Evolutionary conservation across 305 asterid genomes (phyloP).

Genomic region (Solanum hybrid): DNA sequence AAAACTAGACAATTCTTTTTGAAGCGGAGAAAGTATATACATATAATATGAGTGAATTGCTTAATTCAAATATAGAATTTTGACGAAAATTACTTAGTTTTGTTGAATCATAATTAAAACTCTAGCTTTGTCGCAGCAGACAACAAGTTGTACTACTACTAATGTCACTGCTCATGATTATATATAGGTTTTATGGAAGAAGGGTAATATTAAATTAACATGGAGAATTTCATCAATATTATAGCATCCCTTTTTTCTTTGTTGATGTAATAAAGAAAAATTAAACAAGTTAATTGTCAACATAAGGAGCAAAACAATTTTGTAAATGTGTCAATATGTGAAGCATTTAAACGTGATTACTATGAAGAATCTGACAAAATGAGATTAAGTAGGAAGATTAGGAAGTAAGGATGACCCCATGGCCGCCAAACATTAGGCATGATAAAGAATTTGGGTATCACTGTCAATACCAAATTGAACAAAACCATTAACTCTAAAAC

Average conservation of each 20-base stretch:
- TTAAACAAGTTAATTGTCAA: neutral
- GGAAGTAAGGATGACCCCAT: conserved; percentile 1
- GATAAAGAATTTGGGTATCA: neutral
- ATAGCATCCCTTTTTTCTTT: neutral
- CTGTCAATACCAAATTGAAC: neutral
- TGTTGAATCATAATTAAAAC: neutral
- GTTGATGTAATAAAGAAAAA: neutral
- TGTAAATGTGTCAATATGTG: neutral
- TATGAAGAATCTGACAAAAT: neutral
- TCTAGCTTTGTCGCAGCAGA: neutral
- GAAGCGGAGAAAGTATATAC: neutral
- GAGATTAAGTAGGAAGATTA: neutral
- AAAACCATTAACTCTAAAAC: neutral
- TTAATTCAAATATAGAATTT: neutral
- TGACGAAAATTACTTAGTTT: neutral
- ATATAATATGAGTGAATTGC: neutral
- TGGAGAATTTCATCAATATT: neutral
- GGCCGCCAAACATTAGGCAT: neutral
- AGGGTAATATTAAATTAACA: neutral
- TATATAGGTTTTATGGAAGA: neutral
- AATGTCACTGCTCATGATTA: neutral
- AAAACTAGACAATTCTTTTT: too few relatives aligned
- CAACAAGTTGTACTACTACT: neutral
- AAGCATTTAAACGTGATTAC: neutral
- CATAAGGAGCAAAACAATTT: neutral